Conservation (phyloP, 164 flowering plant species). For the Magnolia changhungtana region DNA sequence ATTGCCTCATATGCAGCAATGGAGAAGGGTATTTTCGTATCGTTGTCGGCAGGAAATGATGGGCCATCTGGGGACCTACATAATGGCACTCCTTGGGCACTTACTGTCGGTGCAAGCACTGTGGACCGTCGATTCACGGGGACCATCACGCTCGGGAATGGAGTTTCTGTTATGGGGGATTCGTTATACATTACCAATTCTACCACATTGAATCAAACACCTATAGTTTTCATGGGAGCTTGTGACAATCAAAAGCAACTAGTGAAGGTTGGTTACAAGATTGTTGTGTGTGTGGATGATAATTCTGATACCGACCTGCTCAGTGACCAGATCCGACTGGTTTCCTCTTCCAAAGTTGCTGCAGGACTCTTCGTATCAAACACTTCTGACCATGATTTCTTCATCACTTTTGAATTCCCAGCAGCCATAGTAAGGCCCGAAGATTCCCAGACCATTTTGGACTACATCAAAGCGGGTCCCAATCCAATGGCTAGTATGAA, state of each 20-base stretch:
- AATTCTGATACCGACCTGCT: constrained; percentile 1
- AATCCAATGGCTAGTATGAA: constrained; percentile 32
- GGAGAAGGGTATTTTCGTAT: constrained; percentile 55
- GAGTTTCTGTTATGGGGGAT: constrained; percentile 31
- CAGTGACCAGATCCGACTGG: constrained; percentile 24
- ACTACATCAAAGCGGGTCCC: constrained; percentile 27
- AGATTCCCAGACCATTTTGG: constrained; percentile 28
- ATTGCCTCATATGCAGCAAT: constrained; percentile 62
- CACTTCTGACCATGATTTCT: constrained; percentile 18
- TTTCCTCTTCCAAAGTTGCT: constrained; percentile 21
- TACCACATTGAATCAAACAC: constrained; percentile 1
- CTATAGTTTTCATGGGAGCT: constrained; percentile 21
- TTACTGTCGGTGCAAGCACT: constrained; percentile 68
- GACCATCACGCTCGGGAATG: constrained; percentile 39
- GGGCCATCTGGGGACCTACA: constrained; percentile 56
- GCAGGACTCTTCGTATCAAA: constrained; percentile 55
- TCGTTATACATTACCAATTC: constrained; percentile 43
- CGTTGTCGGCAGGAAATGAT: constrained; percentile 67
- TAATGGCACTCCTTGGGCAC: constrained; percentile 70
- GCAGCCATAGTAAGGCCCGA: constrained; percentile 28
- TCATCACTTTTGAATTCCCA: constrained; percentile 31
- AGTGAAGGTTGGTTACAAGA: constrained; percentile 26
- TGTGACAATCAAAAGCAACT: constrained; percentile 12
- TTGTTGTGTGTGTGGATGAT: constrained; percentile 20
- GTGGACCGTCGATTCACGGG: constrained; percentile 58